Evolutionary conservation across 345 rosid species (phyloP), one percentile per base, ranked within the genome.

Genomic region (Triadica sebifera): DNA sequence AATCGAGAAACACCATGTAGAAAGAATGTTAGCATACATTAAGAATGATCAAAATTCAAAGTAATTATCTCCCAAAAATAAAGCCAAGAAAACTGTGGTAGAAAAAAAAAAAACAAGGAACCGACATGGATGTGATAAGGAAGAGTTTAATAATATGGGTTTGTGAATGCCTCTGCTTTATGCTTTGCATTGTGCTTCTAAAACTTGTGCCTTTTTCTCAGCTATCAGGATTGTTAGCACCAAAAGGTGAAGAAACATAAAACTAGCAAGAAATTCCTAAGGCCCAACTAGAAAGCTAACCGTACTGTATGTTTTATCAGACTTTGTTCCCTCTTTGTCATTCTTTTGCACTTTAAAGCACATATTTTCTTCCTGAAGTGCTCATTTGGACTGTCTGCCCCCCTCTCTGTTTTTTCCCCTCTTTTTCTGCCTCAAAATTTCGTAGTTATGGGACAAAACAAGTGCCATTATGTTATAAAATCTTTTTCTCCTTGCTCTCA

Each of bases 241-340:
- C 55, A 72, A 74, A 24, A 56, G 67, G 61, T 12, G 53, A n/a
- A 60, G 50, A 62, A 57, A 29, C 34, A 22, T 51, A 63, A 50
- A 51, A 13, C 29, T 25, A 13, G 46, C 3, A 9, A 37, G 46
- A 59, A 34, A 59, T 65, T 10, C 47, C 7, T 46, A 49, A 56
- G 62, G 49, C 25, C 46, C 75, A 38, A 22, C 59, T 25, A 17
- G 75, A 65, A 57, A 66, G 45, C 24, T 55, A 60, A 22, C 43
- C 65, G 41, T 41, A 38, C 41, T 45, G 25, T 29, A 29, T 13
- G 57, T 72, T 43, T 67, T 58, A 22, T 59, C 74, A 34, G 62
- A 49, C 34, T 29, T 29, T 29, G 34, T 29, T 5, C 68, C 56
- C n/a, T 56, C 51, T 66, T 43, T 50, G 73, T 43, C 12, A 0